Conservation (phyloP, 352 stramenopile species). For the Pythium volutum region DNA sequence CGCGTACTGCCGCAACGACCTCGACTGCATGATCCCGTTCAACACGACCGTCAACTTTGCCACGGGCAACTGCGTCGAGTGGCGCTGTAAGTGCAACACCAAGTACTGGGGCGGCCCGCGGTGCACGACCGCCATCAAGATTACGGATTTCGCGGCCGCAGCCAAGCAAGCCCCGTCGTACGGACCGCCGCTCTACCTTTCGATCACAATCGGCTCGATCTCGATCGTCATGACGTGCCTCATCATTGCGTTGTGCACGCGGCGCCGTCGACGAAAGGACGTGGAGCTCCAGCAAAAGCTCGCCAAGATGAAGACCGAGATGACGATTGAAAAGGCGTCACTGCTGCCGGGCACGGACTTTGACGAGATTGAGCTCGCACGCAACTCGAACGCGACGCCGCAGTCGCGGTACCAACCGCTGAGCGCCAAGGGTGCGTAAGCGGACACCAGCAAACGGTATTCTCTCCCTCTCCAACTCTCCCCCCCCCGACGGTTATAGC, state of each 20-base stretch:
- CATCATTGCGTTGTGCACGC: constrained; percentile 40
- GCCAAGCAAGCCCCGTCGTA: constrained; percentile 17
- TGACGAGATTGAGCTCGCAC: constrained; percentile 24
- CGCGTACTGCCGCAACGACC: constrained; percentile 49
- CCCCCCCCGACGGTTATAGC: not conserved
- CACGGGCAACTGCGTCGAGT: constrained; percentile 50
- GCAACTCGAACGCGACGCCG: constrained; percentile 13
- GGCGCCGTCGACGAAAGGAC: constrained; percentile 14
- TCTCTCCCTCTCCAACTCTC: not conserved
- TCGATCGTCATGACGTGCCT: constrained; percentile 36
- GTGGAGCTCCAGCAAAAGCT: constrained; percentile 25
- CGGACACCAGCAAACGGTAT: not conserved
- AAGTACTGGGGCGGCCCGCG: constrained; percentile 61
- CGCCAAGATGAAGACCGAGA: constrained; percentile 33
- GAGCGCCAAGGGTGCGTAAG: constrained; percentile 13
- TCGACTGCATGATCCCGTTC: constrained; percentile 58
- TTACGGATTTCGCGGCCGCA: constrained; percentile 13
- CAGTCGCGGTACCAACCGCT: constrained; percentile 20
- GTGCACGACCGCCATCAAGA: constrained; percentile 47
- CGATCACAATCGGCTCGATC: constrained; percentile 26
- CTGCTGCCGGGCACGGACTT: constrained; percentile 14
- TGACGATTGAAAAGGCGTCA: constrained; percentile 17
- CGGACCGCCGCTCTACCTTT: constrained; percentile 30
- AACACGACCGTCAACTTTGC: constrained; percentile 39
- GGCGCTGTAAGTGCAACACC: constrained; percentile 50